A percentile compares a stretch with the other conserved stretches of the same genome.
phyloP scores from a whole-genome alignment of 768 basidiomycete species.

The Inosperma sp. region DNA sequence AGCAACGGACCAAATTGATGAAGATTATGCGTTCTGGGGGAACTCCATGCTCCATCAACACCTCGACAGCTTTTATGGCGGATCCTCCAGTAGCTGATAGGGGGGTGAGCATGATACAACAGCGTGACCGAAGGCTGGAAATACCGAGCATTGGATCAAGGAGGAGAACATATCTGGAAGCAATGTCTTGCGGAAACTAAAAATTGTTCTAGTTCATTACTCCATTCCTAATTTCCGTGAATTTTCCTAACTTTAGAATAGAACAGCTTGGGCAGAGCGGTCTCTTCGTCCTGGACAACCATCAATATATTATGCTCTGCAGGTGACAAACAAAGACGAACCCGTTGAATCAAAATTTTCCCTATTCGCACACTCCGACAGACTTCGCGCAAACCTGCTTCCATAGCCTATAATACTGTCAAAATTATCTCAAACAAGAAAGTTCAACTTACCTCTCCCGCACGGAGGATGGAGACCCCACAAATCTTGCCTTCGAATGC shows the following conservation, averaged over 20 bases:
- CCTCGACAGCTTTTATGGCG: slow-evolving; percentile 95
- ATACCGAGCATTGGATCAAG: slow-evolving; percentile 96
- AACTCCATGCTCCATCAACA: slow-evolving; percentile 86
- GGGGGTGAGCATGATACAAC: neutral
- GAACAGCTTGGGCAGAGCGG: slow-evolving; percentile 87
- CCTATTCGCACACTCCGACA: slow-evolving; percentile 93
- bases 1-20: slow-evolving; percentile 72
- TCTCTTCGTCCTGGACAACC: slow-evolving; percentile 80
- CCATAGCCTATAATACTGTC: slow-evolving; percentile 72
- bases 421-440: neutral
- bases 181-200: slow-evolving; percentile 91
- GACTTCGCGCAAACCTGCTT: slow-evolving; percentile 92
- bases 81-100: slow-evolving; percentile 86
- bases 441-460: slow-evolving; percentile 68
- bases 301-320: slow-evolving; percentile 1
- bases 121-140: slow-evolving; percentile 22
- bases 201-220: neutral
- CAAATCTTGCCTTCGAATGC: slow-evolving; percentile 96
- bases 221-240: too few relatives aligned
- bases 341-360: slow-evolving; percentile 94
- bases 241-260: slow-evolving; percentile 62
- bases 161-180: slow-evolving; percentile 84
- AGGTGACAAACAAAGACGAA: neutral
- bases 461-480: slow-evolving; percentile 90
- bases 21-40: slow-evolving; percentile 94